A percentile compares a stretch with the other conserved stretches of the same genome.
Conservation (phyloP, 2,329 filamentous ascomycete species). For the Chaetoscypha palmicola region DNA sequence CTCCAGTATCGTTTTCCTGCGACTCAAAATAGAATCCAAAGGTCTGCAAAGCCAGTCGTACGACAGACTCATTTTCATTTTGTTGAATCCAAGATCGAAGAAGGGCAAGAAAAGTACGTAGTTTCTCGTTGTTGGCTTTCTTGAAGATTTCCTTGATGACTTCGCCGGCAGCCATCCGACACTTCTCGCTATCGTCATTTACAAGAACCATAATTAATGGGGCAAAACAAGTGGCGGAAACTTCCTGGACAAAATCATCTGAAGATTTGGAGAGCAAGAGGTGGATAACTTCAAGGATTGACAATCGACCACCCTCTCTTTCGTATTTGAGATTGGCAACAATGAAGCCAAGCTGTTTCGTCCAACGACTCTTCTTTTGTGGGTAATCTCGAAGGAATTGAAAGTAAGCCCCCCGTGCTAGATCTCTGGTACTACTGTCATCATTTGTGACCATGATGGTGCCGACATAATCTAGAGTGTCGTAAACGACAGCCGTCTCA, state of each 20-base stretch:
- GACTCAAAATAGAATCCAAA: slow-evolving; percentile 79
- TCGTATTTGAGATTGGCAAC: slow-evolving; percentile 88
- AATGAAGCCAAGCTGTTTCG: slow-evolving; percentile 82
- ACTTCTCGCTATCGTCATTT: slow-evolving; percentile 83
- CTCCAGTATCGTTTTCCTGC: slow-evolving; percentile 51
- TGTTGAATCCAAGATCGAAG: slow-evolving; percentile 72
- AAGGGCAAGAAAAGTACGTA: slow-evolving; percentile 62
- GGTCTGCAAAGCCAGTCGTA: slow-evolving; percentile 68
- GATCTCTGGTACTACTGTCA: slow-evolving; percentile 76
- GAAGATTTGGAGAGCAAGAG: slow-evolving; percentile 80
- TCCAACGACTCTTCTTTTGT: slow-evolving; percentile 81
- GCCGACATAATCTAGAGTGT: slow-evolving; percentile 81
- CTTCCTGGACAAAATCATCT: slow-evolving; percentile 73
- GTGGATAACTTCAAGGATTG: slow-evolving; percentile 87
- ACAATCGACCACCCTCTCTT: slow-evolving; percentile 79
- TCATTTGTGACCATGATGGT: slow-evolving; percentile 95
- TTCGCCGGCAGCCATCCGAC: slow-evolving; percentile 71
- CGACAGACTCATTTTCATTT: slow-evolving; percentile 62
- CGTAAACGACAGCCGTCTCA: slow-evolving; percentile 82
- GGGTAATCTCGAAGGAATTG: slow-evolving; percentile 94
- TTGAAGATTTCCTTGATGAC: slow-evolving; percentile 76
- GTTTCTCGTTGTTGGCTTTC: slow-evolving; percentile 65
- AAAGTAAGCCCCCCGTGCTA: slow-evolving; percentile 83
- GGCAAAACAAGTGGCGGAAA: slow-evolving; percentile 75
- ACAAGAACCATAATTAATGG: slow-evolving; percentile 78